Evolutionary conservation across 208 protist species (phyloP), one percentile per base, ranked within the genome.

Genomic region (Leishmania martiniquensis): DNA sequence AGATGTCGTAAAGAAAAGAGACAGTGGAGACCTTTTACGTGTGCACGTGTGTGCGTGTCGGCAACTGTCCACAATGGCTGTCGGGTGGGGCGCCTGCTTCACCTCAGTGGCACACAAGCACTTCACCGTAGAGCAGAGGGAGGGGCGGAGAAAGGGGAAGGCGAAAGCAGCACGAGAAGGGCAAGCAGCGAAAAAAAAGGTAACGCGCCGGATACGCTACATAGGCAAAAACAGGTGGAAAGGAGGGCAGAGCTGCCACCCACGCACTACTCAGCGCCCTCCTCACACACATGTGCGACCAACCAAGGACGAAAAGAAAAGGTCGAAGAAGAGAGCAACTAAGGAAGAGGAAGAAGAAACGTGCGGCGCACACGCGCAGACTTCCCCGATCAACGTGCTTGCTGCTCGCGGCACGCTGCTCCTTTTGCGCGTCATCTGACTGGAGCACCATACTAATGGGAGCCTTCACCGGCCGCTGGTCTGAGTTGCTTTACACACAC

Each of bases 251-350:
- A n/a, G n/a, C n/a, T n/a, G n/a, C n/a, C n/a, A n/a, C n/a, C n/a
- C n/a, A n/a, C n/a, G n/a, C n/a, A n/a, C n/a, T n/a, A n/a, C n/a
- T n/a, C n/a, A n/a, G n/a, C n/a, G n/a, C n/a, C n/a, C n/a, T n/a
- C n/a, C n/a, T n/a, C n/a, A n/a, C n/a, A n/a, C n/a, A n/a, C n/a
- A n/a, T n/a, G n/a, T n/a, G n/a, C n/a, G n/a, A n/a, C n/a, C 60
- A 65, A 32, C 9, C 34, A 44, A 32, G 17, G 4, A 65, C 25
- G 3, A 55, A 59, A 74, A 72, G 60, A 72, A 73, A 32, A 73
- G 39, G n/a, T 25, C 1, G 55, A n/a, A n/a, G 34, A 15, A 2
- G 55, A 34, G 25, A 34, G 1, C 5, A 29, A 62, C 20, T 12
- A 62, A n/a, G 34, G 10, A 62, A 62, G 34, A 62, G 22, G 25